A percentile compares a stretch with the other conserved stretches of the same genome.
These are phyloP conservation scores for Pseudozyma tsukubaensis DNA, from an alignment of 1,284 basidiomycete genomes.

Conservation along the genomic window DNA sequence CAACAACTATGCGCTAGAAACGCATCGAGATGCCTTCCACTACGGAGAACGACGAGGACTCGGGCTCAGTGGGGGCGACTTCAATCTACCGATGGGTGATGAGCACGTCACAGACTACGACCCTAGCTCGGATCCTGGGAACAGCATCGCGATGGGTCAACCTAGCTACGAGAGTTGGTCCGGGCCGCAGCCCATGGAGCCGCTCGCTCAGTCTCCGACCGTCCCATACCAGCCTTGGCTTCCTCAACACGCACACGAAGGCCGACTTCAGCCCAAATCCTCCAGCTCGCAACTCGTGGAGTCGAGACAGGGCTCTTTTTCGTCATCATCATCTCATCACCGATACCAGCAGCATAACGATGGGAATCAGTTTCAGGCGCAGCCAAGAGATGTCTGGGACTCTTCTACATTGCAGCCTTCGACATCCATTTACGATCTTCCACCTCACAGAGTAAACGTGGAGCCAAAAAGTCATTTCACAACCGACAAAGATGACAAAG, in stretches of 20 bases:
- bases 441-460: slow-evolving; percentile 12
- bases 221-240: slow-evolving; percentile 22
- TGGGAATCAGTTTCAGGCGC: slow-evolving; percentile 1
- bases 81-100: neutral
- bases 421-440: neutral
- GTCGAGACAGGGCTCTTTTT: neutral
- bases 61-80: slow-evolving; percentile 9
- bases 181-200: slow-evolving; percentile 24
- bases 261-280: slow-evolving; percentile 5
- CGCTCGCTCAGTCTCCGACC: slow-evolving; percentile 24
- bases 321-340: neutral
- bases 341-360: neutral
- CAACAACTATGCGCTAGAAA: too few species aligned
- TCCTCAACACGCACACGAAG: slow-evolving; percentile 4
- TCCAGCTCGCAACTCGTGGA: slow-evolving; percentile 14
- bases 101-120: neutral
- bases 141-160: slow-evolving; percentile 24
- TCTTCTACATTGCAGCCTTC: slow-evolving; percentile 24
- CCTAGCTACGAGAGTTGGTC: slow-evolving; percentile 22
- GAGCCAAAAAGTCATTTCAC: slow-evolving; percentile 4
- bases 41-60: neutral
- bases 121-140: neutral
- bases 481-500: slow-evolving; percentile 1
- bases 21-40: neutral
- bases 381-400: slow-evolving; percentile 25